Conservation (phyloP, 768 basidiomycete species). For the Boletus rubescentipes region DNA sequence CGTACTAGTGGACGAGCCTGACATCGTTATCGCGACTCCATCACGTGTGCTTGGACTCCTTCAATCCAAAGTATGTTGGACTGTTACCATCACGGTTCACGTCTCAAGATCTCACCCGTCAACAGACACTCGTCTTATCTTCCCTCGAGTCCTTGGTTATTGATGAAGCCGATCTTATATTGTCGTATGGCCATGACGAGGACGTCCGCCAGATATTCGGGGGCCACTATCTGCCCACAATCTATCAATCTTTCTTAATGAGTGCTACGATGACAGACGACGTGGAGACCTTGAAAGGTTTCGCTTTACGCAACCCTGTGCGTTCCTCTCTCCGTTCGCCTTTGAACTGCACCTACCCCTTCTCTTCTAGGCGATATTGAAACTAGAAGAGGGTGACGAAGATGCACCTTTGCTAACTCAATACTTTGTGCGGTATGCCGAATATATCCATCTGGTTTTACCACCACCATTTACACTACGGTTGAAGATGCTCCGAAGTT, state of each 20-base stretch:
- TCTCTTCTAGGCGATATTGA: constrained; percentile 69
- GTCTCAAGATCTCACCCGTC: constrained; percentile 12
- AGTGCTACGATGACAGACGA: constrained; percentile 98
- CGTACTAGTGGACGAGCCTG: constrained; percentile 67
- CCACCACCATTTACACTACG: not conserved
- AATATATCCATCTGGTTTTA: not conserved
- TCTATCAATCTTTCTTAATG: constrained; percentile 93
- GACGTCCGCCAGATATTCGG: constrained; percentile 73
- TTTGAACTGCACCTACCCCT: not conserved
- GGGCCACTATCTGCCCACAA: constrained; percentile 71
- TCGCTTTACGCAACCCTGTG: constrained; percentile 85
- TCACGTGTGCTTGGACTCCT: constrained; percentile 65
- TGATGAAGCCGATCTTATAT: constrained; percentile 95
- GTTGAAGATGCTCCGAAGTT: constrained; percentile 76
- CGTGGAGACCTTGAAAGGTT: constrained; percentile 86
- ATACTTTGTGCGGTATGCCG: constrained; percentile 70
- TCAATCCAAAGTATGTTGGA: constrained; percentile 58
- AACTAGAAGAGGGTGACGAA: constrained; percentile 85
- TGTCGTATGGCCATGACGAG: constrained; percentile 96
- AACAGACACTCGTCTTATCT: constrained; percentile 60
- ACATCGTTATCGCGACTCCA: constrained; percentile 79
- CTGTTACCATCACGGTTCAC: not conserved
- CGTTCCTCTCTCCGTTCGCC: constrained; percentile 26
- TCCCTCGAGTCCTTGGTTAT: constrained; percentile 86
- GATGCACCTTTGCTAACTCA: constrained; percentile 80